These are phyloP conservation scores for Colletotrichum caudatum DNA, from an alignment of 2,329 filamentous ascomycete species.

Conservation along the genomic window DNA sequence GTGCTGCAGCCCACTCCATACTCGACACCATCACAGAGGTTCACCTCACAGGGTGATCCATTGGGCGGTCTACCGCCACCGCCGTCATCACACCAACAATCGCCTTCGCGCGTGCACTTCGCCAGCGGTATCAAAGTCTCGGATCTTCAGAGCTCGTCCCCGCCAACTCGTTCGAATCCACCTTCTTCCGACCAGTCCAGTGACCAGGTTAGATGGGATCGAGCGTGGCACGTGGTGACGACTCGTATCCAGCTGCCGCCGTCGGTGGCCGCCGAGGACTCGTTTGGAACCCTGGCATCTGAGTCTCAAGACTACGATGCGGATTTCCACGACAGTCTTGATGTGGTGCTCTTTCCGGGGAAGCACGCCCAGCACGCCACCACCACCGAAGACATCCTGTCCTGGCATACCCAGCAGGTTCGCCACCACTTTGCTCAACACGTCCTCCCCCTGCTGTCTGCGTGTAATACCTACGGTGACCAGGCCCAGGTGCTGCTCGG, in stretches of 20 bases:
- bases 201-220: constrained; percentile 70
- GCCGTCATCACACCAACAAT: constrained; percentile 41
- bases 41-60: constrained; percentile 57
- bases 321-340: constrained; percentile 64
- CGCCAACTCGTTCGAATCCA: constrained; percentile 22
- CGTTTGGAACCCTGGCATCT: constrained; percentile 61
- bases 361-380: constrained; percentile 60
- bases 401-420: constrained; percentile 72
- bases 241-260: constrained; percentile 67
- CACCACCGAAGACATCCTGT: constrained; percentile 67
- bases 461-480: constrained; percentile 58
- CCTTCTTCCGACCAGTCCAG: constrained; percentile 47
- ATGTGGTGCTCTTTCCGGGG: constrained; percentile 64
- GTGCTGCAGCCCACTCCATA: constrained; percentile 62
- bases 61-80: constrained; percentile 56
- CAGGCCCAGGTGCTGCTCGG: constrained; percentile 62
- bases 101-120: constrained; percentile 32
- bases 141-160: constrained; percentile 43
- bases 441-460: constrained; percentile 67
- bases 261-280: constrained; percentile 67
- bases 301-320: constrained; percentile 58
- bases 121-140: constrained; percentile 13
- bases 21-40: constrained; percentile 53
- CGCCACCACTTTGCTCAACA: constrained; percentile 71
- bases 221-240: constrained; percentile 73